These are phyloP conservation scores for Beverwykella pulmonaria DNA, from an alignment of 495 filamentous ascomycete species.

Conservation along the genomic window DNA sequence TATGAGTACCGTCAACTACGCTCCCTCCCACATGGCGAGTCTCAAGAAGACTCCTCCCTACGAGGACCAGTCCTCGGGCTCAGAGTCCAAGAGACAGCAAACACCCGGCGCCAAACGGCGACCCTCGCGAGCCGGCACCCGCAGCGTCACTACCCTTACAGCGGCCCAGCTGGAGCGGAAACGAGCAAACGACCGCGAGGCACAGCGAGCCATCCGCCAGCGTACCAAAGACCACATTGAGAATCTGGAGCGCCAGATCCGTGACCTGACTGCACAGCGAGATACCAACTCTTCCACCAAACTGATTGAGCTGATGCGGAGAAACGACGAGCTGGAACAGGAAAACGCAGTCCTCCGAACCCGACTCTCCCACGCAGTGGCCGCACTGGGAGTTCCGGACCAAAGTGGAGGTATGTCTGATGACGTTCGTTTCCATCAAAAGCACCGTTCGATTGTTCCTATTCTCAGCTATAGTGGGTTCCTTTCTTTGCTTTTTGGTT, in stretches of 20 bases:
- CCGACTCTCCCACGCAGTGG: conserved; percentile 40
- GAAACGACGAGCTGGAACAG: conserved; percentile 58
- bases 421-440: conserved; percentile 7
- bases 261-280: conserved; percentile 56
- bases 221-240: conserved; percentile 83
- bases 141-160: conserved; percentile 61
- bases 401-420: conserved; percentile 34
- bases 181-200: conserved; percentile 85
- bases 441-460: conserved; percentile 15
- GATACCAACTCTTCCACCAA: conserved; percentile 47
- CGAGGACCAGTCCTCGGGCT: conserved; percentile 45
- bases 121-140: conserved; percentile 58
- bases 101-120: conserved; percentile 41
- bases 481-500: conserved; percentile 17
- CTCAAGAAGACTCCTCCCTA: conserved; percentile 35
- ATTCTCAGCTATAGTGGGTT: conserved; percentile 10
- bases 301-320: conserved; percentile 53
- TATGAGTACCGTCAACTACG: conserved; percentile 33
- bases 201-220: conserved; percentile 81
- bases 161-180: conserved; percentile 68
- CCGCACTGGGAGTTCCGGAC: conserved; percentile 32
- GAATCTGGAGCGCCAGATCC: conserved; percentile 68
- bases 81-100: conserved; percentile 40
- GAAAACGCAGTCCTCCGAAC: conserved; percentile 50
- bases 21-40: conserved; percentile 25